Base-by-base conservation (phyloP, 768 basidiomycete genomes). In the Russula foetens region DNA sequence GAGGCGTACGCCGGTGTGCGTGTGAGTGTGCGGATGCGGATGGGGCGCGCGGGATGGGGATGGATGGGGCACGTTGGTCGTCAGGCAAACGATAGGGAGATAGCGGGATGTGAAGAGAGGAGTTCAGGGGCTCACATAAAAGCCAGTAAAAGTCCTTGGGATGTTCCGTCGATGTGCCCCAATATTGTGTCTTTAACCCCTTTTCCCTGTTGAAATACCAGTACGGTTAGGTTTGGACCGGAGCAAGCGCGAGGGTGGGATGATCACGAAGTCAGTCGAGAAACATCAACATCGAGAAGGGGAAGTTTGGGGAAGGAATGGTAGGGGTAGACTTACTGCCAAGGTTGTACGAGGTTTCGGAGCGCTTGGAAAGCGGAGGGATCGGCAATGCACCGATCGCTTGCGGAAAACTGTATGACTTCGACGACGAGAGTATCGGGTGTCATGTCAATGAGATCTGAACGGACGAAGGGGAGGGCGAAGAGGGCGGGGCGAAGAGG, bases 101-200 rank as follows among this genome's bases (percentile, higher is more conserved):
- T 9, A 3, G 38, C 7, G 14, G 38, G 38, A 38, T 3, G 3
- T 38, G 38, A 38, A 38, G 12, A 38, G 14, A 3, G 9, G 38
- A 12, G 14, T 6, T 8, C 39, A 2, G 21, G 45, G 1, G 52
- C 60, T 44, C 9, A 61, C 60, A n/a, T 17, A 61, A 49, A 17
- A 57, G n/a, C 60, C 54, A 61, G 17, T 38, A 61, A 15, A 51
- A 24, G 39, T 46, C 44, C 7, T 23, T 57, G 7, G 43, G 21
- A 7, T 15, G 24, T 33, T 24, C 8, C 4, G 31, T 12, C 1
- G 49, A 43, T 15, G 44, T 5, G 44, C 60, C 60, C 60, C 60
- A 61, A 38, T 61, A 47, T 49, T 62, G 56, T 12, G 35, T 44
- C 7, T 46, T 53, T 19, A 62, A 11, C 1, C 60, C 60, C 19